These are phyloP conservation scores for Metarhizium rileyi DNA, from an alignment of 2,329 filamentous ascomycete genomes.

Conservation along the genomic window DNA sequence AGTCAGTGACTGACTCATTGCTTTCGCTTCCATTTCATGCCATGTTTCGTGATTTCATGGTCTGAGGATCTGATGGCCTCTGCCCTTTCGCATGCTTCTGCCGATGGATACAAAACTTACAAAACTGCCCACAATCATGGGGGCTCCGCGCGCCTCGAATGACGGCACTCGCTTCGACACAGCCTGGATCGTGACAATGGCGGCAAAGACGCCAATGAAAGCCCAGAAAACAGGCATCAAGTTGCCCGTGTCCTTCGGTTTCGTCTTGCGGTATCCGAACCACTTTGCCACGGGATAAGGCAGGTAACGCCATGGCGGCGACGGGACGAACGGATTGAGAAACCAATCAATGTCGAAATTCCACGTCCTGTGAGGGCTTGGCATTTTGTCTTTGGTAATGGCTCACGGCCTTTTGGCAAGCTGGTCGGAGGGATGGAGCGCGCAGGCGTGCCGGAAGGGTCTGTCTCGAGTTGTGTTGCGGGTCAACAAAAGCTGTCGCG, in stretches of 20 bases:
- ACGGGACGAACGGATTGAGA: slow-evolving; percentile 60
- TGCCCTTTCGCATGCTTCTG: too few relatives aligned
- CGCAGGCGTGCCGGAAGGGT: not conserved
- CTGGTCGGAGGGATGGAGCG: not conserved
- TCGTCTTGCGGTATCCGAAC: slow-evolving; percentile 48
- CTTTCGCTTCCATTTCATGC: not conserved
- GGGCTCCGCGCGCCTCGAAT: slow-evolving; percentile 42
- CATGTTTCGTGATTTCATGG: too few relatives aligned
- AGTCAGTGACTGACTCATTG: not conserved
- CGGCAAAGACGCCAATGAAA: slow-evolving; percentile 53
- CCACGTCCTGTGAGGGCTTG: slow-evolving; percentile 22
- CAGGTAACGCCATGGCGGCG: slow-evolving; percentile 52
- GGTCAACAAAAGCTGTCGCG: not conserved
- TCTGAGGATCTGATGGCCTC: too few relatives aligned
- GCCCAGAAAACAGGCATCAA: slow-evolving; percentile 52
- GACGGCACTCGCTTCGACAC: slow-evolving; percentile 44
- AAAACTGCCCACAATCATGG: slow-evolving; percentile 60
- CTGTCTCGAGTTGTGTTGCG: not conserved
- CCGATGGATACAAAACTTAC: too few relatives aligned
- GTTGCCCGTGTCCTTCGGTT: slow-evolving; percentile 39
- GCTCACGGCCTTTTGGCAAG: not conserved
- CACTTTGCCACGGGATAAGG: slow-evolving; percentile 59
- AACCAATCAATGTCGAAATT: slow-evolving; percentile 70
- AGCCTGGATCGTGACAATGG: slow-evolving; percentile 49
- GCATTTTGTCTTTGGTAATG: not conserved